Evolutionary conservation across 2,329 filamentous ascomycete species (phyloP).

Genomic region (Metarhizium rileyi): DNA sequence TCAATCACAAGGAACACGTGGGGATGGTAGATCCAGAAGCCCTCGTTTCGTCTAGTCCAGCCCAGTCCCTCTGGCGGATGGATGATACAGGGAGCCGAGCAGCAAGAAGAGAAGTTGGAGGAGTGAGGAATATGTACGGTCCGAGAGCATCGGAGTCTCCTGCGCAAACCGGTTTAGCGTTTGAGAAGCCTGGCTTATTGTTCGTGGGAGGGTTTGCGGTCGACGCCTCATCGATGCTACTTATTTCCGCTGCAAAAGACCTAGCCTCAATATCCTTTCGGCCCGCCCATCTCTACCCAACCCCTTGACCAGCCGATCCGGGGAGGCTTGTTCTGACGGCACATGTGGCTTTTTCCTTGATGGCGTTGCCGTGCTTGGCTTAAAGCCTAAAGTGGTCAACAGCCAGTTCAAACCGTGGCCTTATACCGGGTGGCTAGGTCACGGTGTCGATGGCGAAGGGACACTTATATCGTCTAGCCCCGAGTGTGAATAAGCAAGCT

Average conservation of each 20-base stretch:
- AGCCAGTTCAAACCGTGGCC: not conserved
- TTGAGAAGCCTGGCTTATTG: not conserved
- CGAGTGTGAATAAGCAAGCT: not conserved
- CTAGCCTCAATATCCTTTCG: not conserved
- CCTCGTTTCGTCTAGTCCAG: not conserved
- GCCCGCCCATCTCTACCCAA: not conserved
- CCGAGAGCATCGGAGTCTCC: not conserved
- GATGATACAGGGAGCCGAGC: not conserved
- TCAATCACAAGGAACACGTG: conserved; percentile 6
- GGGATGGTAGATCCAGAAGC: not conserved
- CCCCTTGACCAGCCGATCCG: not conserved
- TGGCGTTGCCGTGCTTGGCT: not conserved
- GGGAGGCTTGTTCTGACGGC: no score
- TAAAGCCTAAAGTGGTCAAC: not conserved
- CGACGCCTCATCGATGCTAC: not conserved
- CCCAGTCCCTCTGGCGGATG: not conserved
- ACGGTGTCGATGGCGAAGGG: not conserved
- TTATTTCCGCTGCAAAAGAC: not conserved
- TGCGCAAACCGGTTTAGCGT: not conserved
- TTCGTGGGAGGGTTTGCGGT: not conserved
- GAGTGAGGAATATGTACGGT: not conserved
- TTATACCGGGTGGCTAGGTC: not conserved
- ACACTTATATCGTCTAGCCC: not conserved
- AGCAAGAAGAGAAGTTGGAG: not conserved
- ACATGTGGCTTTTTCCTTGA: not conserved